Evolutionary conservation across 2,329 filamentous ascomycete genomes (phyloP), one percentile per base, ranked within the genome.

Genomic region (Colletotrichum kahawae): DNA sequence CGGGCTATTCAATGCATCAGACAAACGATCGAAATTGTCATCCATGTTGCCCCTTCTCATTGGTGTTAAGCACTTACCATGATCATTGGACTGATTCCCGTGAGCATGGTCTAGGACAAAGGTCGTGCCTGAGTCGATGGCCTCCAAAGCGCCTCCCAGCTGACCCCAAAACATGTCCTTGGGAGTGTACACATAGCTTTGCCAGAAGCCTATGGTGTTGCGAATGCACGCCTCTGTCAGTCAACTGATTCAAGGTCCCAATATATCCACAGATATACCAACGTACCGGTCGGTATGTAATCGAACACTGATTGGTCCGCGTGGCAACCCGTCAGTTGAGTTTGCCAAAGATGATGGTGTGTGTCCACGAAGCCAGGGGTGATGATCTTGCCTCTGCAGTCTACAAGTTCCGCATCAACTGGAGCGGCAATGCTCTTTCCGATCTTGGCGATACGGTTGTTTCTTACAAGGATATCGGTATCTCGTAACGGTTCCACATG

Each of bases 101-200:
- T 56, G 51, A 27, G 51, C 51, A 29, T 56, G 51, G 27, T 56
- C 51, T 56, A 56, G 51, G 7, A 56, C 51, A 56, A 56, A 56
- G 14, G 51, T 56, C 13, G 51, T 56, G 21, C 51, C 51, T 27
- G 21, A 24, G 51, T 87, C 83, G 18, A 87, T 77, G 13, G 80
- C 78, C 76, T 87, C 85, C 18, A 86, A 77, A 16, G 80, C 80
- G 5, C 85, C 86, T n/a, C 81, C 83, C 6, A 87, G 77, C 74
- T 85, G 79, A 18, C 85, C 86, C 82, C 86, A 87, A 79, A 87
- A 89, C 10, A 88, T 78, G 71, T 90, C 88, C 7, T 85, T 80
- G 2, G 76, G 64, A 29, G 48, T 33, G 33, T 48, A 59, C 18
- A 57, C 36, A 21, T 38, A 16, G 64, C 62, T 34, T 62, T 73